These are phyloP conservation scores for Podospora pseudocomata DNA, from an alignment of 495 filamentous ascomycete species.

Conservation along the genomic window DNA sequence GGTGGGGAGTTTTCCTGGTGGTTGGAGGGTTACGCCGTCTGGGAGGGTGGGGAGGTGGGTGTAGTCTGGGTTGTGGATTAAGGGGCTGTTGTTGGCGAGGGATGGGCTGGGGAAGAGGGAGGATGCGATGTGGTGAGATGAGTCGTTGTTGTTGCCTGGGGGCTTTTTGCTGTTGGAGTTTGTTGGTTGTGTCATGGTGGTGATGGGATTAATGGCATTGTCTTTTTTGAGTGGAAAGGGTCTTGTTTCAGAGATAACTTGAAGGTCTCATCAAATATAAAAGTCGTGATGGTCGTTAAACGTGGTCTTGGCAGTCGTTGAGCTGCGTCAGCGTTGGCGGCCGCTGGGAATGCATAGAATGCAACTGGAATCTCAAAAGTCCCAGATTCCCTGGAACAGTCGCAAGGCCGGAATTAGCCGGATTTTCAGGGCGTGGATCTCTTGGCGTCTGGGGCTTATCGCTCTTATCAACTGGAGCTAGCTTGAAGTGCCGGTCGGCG, in stretches of 20 bases:
- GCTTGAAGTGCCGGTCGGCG: neutral
- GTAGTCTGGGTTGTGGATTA: constrained; percentile 11
- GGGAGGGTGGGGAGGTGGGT: constrained; percentile 36
- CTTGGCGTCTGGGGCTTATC: neutral
- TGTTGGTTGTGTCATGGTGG: constrained; percentile 10
- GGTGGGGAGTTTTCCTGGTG: constrained; percentile 44
- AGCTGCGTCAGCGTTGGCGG: neutral
- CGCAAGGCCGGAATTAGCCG: constrained; percentile 11
- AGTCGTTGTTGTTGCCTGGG: constrained; percentile 5
- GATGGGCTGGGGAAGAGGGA: neutral
- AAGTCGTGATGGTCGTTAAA: neutral
- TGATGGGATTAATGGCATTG: neutral
- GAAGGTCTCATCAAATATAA: neutral
- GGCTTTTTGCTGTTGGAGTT: constrained; percentile 1
- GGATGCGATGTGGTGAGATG: neutral
- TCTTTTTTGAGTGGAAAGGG: neutral
- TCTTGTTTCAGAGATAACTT: neutral
- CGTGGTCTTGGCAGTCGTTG: neutral
- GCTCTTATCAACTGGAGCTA: neutral
- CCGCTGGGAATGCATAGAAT: neutral
- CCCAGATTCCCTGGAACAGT: neutral
- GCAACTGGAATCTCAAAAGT: neutral
- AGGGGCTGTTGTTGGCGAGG: constrained; percentile 18
- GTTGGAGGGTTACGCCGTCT: constrained; percentile 19
- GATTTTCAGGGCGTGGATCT: neutral